Conservation (phyloP, 1,284 basidiomycete genomes). For the Fomitopsis palustris region DNA sequence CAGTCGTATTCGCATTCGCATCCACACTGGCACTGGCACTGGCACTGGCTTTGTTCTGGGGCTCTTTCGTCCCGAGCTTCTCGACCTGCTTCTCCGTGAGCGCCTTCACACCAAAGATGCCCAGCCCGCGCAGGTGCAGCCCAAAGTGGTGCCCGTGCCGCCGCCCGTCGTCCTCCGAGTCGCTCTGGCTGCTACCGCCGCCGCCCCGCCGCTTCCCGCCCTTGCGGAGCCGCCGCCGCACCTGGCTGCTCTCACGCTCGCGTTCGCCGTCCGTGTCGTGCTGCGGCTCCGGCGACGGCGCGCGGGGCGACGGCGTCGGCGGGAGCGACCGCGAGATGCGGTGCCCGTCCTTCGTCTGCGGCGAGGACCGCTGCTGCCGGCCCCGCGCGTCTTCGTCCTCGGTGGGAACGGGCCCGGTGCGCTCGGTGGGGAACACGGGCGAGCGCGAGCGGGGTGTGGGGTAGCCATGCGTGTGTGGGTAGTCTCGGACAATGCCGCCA, state of each 20-base stretch:
- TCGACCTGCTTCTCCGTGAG: slow-evolving; percentile 30
- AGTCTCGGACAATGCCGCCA: neutral
- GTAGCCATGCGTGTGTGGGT: slow-evolving; percentile 9
- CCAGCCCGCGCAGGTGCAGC: neutral
- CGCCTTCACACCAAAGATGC: slow-evolving; percentile 21
- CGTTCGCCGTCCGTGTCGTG: slow-evolving; percentile 1
- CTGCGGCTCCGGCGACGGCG: neutral
- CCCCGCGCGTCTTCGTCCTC: slow-evolving; percentile 1
- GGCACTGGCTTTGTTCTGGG: too few relatives aligned
- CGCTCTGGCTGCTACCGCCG: slow-evolving; percentile 2
- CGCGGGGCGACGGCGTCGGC: neutral
- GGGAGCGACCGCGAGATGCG: slow-evolving; percentile 4
- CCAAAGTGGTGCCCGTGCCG: slow-evolving; percentile 1
- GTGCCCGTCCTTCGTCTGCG: neutral
- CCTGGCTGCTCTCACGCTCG: neutral
- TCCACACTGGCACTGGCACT: too few relatives aligned
- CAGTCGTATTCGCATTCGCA: neutral
- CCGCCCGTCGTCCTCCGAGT: slow-evolving; percentile 4
- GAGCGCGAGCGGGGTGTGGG: slow-evolving; percentile 10
- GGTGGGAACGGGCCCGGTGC: neutral
- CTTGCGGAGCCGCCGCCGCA: neutral
- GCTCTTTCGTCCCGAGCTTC: slow-evolving; percentile 17
- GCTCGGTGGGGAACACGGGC: slow-evolving; percentile 1
- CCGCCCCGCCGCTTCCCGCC: neutral
- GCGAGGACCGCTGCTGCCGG: neutral